Conservation (phyloP, 805 yeast species). For the Candida railenensis region DNA sequence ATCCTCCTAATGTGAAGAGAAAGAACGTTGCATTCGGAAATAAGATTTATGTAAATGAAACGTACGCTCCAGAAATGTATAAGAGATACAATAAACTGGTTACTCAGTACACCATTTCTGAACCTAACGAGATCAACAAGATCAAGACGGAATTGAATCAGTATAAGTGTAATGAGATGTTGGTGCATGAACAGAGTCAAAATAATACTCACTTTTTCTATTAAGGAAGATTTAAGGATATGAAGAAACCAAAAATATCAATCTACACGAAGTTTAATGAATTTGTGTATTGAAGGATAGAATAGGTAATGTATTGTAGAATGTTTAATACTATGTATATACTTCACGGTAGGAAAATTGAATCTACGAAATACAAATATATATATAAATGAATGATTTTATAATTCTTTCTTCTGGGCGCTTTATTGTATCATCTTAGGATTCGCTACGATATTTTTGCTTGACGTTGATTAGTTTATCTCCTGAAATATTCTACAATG, state of each 20-base stretch:
- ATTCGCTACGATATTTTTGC: no score
- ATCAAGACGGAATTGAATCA: conserved; percentile 66
- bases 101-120: conserved; percentile 50
- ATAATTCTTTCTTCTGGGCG: no score
- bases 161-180: conserved; percentile 65
- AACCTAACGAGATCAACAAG: conserved; percentile 47
- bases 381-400: no score
- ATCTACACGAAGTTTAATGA: no score
- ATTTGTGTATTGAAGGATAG: no score
- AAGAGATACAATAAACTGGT: conserved; percentile 53
- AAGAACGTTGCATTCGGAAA: conserved; percentile 44
- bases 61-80: conserved; percentile 51
- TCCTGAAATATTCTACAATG: no score
- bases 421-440: no score
- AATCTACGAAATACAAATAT: no score
- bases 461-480: no score
- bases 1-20: conserved; percentile 13
- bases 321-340: no score
- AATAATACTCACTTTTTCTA: conserved; percentile 66
- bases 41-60: conserved; percentile 48
- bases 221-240: conserved; percentile 18
- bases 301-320: no score
- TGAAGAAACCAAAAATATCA: not conserved
- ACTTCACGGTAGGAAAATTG: no score
- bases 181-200: conserved; percentile 61